Percentiles rank a stretch among this genome's conserved stretches.
These are phyloP conservation scores for Esteya vermicola DNA, from an alignment of 2,329 filamentous ascomycete genomes.

Conservation along the genomic window DNA sequence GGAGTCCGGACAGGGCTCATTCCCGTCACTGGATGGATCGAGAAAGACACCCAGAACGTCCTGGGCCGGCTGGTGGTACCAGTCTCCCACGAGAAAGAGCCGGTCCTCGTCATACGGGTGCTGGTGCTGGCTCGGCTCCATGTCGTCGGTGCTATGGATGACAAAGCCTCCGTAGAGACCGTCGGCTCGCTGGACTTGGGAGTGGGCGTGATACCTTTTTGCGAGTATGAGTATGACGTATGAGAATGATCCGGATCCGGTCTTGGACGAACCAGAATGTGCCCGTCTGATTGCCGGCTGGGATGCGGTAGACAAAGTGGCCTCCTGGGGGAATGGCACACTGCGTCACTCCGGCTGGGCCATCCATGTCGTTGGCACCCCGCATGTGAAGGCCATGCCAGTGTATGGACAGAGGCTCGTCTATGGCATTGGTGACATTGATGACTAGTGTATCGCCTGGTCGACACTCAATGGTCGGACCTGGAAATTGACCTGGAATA, in stretches of 20 bases:
- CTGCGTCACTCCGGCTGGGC: slow-evolving; percentile 50
- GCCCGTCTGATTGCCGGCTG: slow-evolving; percentile 10
- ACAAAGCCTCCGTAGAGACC: slow-evolving; percentile 46
- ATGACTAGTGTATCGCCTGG: slow-evolving; percentile 29
- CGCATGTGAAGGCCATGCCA: slow-evolving; percentile 30
- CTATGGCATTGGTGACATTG: slow-evolving; percentile 24
- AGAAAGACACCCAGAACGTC: slow-evolving; percentile 3
- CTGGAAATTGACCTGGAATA: slow-evolving; percentile 22
- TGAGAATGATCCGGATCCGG: background rate
- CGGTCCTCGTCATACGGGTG: slow-evolving; percentile 49
- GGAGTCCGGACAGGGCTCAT: slow-evolving; percentile 29
- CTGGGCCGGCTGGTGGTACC: slow-evolving; percentile 26
- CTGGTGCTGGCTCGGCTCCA: slow-evolving; percentile 33
- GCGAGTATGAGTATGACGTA: background rate
- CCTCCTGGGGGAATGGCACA: slow-evolving; percentile 49
- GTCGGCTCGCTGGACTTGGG: slow-evolving; percentile 57
- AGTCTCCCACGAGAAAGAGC: slow-evolving; percentile 52
- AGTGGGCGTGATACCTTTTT: slow-evolving; percentile 49
- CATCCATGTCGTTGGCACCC: slow-evolving; percentile 47
- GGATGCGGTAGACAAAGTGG: slow-evolving; percentile 41
- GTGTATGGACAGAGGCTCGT: slow-evolving; percentile 27
- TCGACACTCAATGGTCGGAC: slow-evolving; percentile 31
- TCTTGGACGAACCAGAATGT: slow-evolving; percentile 31
- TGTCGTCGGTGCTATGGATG: slow-evolving; percentile 42
- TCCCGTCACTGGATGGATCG: slow-evolving; percentile 6